These are phyloP conservation scores for Phytophthora aleatoria DNA, from an alignment of 352 stramenopile species.

Conservation along the genomic window DNA sequence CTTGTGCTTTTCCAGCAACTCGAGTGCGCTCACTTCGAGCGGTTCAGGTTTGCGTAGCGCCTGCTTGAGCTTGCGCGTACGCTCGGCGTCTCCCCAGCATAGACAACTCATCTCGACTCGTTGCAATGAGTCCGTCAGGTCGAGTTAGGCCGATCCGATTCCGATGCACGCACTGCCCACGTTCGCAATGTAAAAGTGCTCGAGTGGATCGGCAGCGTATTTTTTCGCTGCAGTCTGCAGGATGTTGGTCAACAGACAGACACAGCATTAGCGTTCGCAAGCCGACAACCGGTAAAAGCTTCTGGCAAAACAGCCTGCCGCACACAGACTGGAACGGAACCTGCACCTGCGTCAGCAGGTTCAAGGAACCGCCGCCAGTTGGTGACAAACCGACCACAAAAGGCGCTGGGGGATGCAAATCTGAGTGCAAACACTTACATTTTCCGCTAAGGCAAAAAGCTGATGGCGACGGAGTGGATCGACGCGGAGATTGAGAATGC, in stretches of 20 bases:
- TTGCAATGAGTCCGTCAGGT: constrained; percentile 5
- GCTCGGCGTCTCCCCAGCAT: constrained; percentile 46
- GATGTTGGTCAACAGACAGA: constrained; percentile 13
- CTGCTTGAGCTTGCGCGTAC: constrained; percentile 43
- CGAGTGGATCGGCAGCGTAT: constrained; percentile 5
- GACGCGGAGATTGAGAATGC: background rate
- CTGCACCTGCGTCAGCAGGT: constrained; percentile 24
- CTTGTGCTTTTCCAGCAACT: background rate
- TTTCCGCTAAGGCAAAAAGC: background rate
- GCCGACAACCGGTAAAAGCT: constrained; percentile 17
- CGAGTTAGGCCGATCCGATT: constrained; percentile 5
- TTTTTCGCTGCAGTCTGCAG: constrained; percentile 15
- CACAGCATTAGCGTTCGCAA: constrained; percentile 15
- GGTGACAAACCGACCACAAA: constrained; percentile 4
- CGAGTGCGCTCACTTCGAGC: constrained; percentile 8
- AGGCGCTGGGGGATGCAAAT: constrained; percentile 9
- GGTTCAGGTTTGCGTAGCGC: constrained; percentile 11
- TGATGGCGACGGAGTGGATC: constrained; percentile 17
- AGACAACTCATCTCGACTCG: constrained; percentile 32
- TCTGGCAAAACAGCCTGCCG: constrained; percentile 29
- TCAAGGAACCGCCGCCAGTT: constrained; percentile 14
- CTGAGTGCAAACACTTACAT: constrained; percentile 10
- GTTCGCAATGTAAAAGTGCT: constrained; percentile 37
- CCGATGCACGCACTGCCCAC: constrained; percentile 11
- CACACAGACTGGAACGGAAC: constrained; percentile 17